Percentiles rank a stretch among this genome's conserved stretches.
phyloP scores from a whole-genome alignment of 2,329 filamentous ascomycete species.

The Pyricularia sp. region DNA sequence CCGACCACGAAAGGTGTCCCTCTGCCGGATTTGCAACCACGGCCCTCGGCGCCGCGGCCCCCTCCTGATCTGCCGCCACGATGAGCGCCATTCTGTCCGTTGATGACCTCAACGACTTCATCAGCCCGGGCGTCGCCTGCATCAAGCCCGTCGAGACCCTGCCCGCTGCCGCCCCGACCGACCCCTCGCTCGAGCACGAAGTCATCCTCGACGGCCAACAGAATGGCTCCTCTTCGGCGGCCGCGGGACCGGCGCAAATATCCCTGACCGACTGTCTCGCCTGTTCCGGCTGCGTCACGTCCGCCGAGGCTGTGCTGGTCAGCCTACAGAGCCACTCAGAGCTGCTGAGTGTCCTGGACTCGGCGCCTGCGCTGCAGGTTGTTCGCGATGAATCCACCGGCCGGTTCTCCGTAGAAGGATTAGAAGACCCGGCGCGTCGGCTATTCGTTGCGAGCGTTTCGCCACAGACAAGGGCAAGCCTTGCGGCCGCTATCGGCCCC shows the following conservation, averaged over 20 bases:
- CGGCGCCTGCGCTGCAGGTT: slow-evolving; percentile 37
- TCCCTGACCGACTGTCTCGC: slow-evolving; percentile 95
- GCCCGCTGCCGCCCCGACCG: slow-evolving; percentile 39
- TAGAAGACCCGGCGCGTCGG: slow-evolving; percentile 49
- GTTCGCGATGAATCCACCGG: slow-evolving; percentile 19
- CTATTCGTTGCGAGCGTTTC: slow-evolving; percentile 88
- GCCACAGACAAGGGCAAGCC: slow-evolving; percentile 76
- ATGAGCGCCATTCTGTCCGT: slow-evolving; percentile 98
- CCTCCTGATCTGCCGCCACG: slow-evolving; percentile 12
- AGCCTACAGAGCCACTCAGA: slow-evolving; percentile 88
- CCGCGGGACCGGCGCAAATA: slow-evolving; percentile 63
- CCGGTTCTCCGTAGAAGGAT: slow-evolving; percentile 29
- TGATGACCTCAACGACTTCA: slow-evolving; percentile 98
- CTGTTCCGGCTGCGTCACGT: slow-evolving; percentile 94
- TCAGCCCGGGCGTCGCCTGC: slow-evolving; percentile 91
- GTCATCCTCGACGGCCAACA: slow-evolving; percentile 80
- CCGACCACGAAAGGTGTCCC: background rate
- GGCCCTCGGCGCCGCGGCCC: background rate
- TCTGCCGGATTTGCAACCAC: background rate
- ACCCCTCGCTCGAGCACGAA: slow-evolving; percentile 49
- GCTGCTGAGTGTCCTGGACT: slow-evolving; percentile 71
- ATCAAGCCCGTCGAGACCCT: slow-evolving; percentile 96
- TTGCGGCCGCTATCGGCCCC: slow-evolving; percentile 71
- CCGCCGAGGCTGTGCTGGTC: slow-evolving; percentile 92
- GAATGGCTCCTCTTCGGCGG: slow-evolving; percentile 29